phyloP scores from a whole-genome alignment of 1,284 basidiomycete species.

The Laetiporus sulphureus region DNA sequence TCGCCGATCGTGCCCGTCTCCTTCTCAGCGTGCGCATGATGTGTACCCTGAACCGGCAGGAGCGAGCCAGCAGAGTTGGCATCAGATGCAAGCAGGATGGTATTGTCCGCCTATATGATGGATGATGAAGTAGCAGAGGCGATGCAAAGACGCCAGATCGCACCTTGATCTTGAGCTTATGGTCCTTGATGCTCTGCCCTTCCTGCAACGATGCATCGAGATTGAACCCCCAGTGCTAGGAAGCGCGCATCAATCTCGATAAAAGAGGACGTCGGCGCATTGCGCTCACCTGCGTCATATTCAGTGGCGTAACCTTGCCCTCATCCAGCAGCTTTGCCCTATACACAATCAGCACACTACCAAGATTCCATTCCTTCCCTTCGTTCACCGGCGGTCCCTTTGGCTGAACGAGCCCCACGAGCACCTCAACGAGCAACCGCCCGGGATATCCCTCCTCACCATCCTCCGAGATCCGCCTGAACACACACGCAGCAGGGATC shows the following conservation, averaged over 20 bases:
- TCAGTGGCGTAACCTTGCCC: constrained; percentile 58
- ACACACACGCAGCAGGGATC: constrained; percentile 38
- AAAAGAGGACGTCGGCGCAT: too few species aligned
- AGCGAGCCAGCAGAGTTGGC: constrained; percentile 49
- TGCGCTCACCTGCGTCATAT: constrained; percentile 57
- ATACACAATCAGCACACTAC: constrained; percentile 60
- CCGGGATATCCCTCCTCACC: constrained; percentile 69
- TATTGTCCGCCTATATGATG: constrained; percentile 35
- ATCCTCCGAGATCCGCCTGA: constrained; percentile 51
- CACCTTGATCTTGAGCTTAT: constrained; percentile 54
- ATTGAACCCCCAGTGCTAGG: constrained; percentile 76
- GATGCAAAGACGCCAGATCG: neutral
- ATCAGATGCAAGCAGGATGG: constrained; percentile 44
- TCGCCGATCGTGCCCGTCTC: constrained; percentile 50
- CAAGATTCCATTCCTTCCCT: constrained; percentile 42
- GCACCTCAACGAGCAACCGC: constrained; percentile 48
- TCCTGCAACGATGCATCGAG: constrained; percentile 57
- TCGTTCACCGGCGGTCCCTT: constrained; percentile 27
- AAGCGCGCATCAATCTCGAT: constrained; percentile 4
- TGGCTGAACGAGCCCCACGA: constrained; percentile 49
- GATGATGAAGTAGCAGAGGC: too few species aligned
- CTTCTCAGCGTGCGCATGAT: constrained; percentile 39
- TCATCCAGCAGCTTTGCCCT: constrained; percentile 51
- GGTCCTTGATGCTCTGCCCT: constrained; percentile 44
- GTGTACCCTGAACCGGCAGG: constrained; percentile 37